phyloP scores from a whole-genome alignment of 345 rosid genomes.

The Melaleuca alternifolia region DNA sequence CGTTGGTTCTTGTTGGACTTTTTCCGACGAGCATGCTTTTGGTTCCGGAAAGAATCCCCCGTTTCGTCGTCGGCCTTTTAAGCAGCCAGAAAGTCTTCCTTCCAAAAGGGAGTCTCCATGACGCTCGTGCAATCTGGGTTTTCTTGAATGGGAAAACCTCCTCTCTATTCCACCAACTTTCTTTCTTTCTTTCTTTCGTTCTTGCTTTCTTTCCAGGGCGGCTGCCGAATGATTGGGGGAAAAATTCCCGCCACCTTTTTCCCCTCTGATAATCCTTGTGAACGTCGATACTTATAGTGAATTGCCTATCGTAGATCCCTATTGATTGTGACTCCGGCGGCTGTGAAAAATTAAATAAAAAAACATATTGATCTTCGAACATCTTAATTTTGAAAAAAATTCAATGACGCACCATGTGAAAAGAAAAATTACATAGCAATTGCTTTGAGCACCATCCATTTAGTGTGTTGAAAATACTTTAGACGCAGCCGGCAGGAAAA shows the following conservation, averaged over 20 bases:
- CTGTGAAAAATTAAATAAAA: not conserved
- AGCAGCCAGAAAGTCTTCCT: not conserved
- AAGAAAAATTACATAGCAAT: too few relatives aligned
- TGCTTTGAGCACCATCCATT: too few relatives aligned
- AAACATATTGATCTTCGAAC: not conserved
- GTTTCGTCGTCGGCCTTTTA: not conserved
- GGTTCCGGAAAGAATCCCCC: not conserved
- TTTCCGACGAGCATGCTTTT: not conserved
- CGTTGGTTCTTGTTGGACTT: not conserved
- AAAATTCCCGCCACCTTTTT: not conserved
- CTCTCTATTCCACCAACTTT: not conserved
- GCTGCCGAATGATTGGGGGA: not conserved
- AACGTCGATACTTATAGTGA: not conserved
- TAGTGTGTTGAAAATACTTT: not conserved
- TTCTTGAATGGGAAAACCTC: not conserved
- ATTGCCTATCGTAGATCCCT: fast-evolving
- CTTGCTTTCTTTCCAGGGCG: not conserved
- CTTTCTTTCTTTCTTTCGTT: not conserved
- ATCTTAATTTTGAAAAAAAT: not conserved
- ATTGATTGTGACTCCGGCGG: fast-evolving
- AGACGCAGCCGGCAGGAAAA: fast-evolving
- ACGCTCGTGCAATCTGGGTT: not conserved
- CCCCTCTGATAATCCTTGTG: not conserved
- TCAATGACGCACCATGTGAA: too few relatives aligned
- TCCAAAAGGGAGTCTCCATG: not conserved